A percentile compares a stretch with the other conserved stretches of the same genome.
Conservation (phyloP, 2,329 filamentous ascomycete genomes). For the Cytospora paraplurivora region DNA sequence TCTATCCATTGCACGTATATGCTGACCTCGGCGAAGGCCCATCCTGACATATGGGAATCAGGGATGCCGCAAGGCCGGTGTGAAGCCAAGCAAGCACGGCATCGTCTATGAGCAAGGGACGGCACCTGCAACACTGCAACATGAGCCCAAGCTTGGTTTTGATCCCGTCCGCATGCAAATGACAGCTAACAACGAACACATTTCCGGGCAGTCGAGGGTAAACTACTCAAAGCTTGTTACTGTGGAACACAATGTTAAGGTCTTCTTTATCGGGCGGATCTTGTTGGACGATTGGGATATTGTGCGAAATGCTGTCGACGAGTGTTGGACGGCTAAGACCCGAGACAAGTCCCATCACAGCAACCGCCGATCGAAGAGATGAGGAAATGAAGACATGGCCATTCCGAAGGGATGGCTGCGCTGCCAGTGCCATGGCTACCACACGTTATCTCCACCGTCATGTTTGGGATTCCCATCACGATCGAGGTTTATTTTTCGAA, state of each 20-base stretch:
- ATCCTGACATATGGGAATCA: slow-evolving; percentile 58
- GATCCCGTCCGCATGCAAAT: slow-evolving; percentile 49
- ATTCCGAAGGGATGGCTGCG: background rate
- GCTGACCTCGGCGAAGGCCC: slow-evolving; percentile 42
- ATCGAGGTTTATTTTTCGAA: background rate
- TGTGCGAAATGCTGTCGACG: slow-evolving; percentile 46
- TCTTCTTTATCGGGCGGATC: slow-evolving; percentile 59
- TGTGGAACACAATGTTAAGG: slow-evolving; percentile 61
- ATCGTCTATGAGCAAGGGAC: slow-evolving; percentile 47
- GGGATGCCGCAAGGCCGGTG: slow-evolving; percentile 55
- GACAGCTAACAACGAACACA: slow-evolving; percentile 45
- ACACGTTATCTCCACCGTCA: background rate
- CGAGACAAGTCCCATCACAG: slow-evolving; percentile 5
- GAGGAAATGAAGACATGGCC: background rate
- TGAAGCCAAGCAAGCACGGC: slow-evolving; percentile 56
- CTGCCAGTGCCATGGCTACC: background rate
- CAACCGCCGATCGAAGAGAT: background rate
- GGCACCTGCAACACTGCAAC: slow-evolving; percentile 39
- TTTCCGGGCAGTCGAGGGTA: slow-evolving; percentile 54
- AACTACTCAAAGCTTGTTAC: slow-evolving; percentile 61
- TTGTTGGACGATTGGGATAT: slow-evolving; percentile 42
- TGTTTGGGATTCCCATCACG: background rate
- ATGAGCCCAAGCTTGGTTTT: slow-evolving; percentile 54
- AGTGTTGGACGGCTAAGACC: slow-evolving; percentile 12
- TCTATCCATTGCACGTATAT: background rate